Percentiles rank a stretch among this genome's conserved stretches.
phyloP scores from a whole-genome alignment of 108 stramenopile genomes.

The Stephanodiscus minutulus region DNA sequence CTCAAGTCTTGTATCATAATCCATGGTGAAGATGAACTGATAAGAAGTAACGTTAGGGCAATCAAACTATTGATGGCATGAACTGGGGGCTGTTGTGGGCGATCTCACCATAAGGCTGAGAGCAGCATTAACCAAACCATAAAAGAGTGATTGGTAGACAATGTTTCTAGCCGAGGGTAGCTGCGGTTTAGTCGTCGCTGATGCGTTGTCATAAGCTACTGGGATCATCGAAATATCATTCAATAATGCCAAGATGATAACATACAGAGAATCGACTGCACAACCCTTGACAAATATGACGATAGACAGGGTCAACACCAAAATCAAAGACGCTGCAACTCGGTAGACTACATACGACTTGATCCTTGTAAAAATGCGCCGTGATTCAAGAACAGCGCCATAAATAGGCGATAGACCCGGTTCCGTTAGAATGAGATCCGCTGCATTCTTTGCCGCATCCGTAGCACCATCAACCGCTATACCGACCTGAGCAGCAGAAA shows the following conservation, averaged over 20 bases:
- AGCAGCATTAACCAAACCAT: constrained; percentile 57
- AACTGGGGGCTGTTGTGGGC: background rate
- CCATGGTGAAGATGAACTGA: constrained; percentile 57
- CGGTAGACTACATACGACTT: constrained; percentile 83
- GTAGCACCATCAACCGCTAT: constrained; percentile 81
- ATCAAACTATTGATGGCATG: constrained; percentile 1
- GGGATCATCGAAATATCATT: constrained; percentile 90
- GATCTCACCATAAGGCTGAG: constrained; percentile 44
- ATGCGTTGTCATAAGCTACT: constrained; percentile 85
- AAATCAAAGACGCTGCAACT: constrained; percentile 63
- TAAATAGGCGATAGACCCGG: constrained; percentile 82
- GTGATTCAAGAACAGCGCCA: constrained; percentile 73
- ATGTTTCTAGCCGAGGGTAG: constrained; percentile 53
- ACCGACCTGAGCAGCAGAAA: constrained; percentile 81
- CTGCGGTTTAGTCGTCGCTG: constrained; percentile 63
- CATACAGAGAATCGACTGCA: constrained; percentile 71
- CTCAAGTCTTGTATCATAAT: constrained; percentile 12
- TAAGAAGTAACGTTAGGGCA: background rate
- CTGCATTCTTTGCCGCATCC: constrained; percentile 90
- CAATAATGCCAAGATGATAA: constrained; percentile 84
- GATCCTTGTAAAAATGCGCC: constrained; percentile 78
- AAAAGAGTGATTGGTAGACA: constrained; percentile 55
- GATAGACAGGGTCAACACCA: constrained; percentile 65
- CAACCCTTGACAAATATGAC: constrained; percentile 72
- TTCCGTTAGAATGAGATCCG: constrained; percentile 83